Percentiles rank a stretch among this genome's conserved stretches.
Evolutionary conservation across 331 rosid species (phyloP).

Genomic region (Spiraea crenata): DNA sequence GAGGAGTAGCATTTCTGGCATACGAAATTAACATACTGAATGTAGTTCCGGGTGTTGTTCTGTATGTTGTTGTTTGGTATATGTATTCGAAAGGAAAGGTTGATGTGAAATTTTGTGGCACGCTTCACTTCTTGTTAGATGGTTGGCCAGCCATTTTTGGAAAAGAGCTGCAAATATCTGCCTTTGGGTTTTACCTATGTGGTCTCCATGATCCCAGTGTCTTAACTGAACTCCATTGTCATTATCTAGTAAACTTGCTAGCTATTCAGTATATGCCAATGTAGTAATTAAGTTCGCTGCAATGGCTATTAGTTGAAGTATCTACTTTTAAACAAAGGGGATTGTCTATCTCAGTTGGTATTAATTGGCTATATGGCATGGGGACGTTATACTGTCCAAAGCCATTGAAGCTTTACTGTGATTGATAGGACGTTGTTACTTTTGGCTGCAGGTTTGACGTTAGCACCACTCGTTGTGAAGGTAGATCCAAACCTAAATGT

Average conservation of each 20-base stretch:
- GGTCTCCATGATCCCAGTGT: not conserved
- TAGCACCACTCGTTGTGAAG: conserved; percentile 91
- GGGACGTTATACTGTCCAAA: not conserved
- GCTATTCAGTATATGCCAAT: not conserved
- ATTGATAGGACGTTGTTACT: conserved; percentile 4
- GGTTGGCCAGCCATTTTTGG: not conserved
- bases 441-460: conserved; percentile 66
- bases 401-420: not conserved
- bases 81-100: not conserved
- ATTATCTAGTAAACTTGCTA: not conserved
- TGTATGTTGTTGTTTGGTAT: not conserved
- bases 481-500: conserved; percentile 93
- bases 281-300: not conserved
- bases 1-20: not conserved
- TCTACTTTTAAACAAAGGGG: not conserved
- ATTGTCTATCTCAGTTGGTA: too few species aligned
- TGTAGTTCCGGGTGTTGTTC: not conserved
- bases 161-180: not conserved
- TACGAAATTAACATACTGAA: not conserved
- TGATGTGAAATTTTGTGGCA: not conserved
- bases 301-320: not conserved
- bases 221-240: not conserved
- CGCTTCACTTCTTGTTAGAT: not conserved
- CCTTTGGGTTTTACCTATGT: not conserved
- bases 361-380: not conserved